Evolutionary conservation across 768 basidiomycete species (phyloP).

Genomic region (Lactarius tabidus): DNA sequence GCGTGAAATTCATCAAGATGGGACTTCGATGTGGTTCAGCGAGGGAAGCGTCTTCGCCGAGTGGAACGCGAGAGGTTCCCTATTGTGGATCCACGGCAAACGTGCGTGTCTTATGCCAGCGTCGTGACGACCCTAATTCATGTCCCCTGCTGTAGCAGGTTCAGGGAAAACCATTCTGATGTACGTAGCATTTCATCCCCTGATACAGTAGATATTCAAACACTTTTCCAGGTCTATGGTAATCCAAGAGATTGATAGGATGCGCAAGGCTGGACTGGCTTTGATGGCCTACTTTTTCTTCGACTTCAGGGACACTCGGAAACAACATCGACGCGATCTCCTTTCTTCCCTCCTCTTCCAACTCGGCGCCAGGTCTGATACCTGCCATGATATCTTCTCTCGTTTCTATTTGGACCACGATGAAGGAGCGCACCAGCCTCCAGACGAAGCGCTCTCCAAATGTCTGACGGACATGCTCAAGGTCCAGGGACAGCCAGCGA

Average conservation of each 20-base stretch:
- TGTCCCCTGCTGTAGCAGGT: neutral
- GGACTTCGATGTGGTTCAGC: conserved; percentile 1
- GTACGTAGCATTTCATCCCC: neutral
- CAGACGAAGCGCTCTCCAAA: neutral
- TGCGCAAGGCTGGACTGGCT: neutral
- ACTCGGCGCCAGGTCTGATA: neutral
- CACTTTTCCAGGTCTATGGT: neutral
- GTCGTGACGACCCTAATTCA: neutral
- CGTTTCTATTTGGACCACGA: too few relatives aligned
- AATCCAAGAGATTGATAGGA: conserved; percentile 1
- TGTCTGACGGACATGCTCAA: conserved; percentile 7
- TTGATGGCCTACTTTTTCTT: too few relatives aligned
- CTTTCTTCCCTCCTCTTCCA: conserved; percentile 5
- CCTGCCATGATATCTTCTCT: neutral
- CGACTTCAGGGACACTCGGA: too few relatives aligned
- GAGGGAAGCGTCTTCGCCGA: neutral
- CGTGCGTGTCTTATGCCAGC: neutral
- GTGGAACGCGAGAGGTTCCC: neutral
- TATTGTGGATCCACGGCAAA: conserved; percentile 15
- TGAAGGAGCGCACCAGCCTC: neutral
- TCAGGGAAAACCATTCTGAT: conserved; percentile 11
- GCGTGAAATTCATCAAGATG: neutral
- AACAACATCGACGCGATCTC: neutral
- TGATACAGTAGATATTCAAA: neutral
- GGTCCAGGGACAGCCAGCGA: too few relatives aligned